phyloP scores from a whole-genome alignment of 2,329 filamentous ascomycete species.

The Akanthomyces uredinophilus region DNA sequence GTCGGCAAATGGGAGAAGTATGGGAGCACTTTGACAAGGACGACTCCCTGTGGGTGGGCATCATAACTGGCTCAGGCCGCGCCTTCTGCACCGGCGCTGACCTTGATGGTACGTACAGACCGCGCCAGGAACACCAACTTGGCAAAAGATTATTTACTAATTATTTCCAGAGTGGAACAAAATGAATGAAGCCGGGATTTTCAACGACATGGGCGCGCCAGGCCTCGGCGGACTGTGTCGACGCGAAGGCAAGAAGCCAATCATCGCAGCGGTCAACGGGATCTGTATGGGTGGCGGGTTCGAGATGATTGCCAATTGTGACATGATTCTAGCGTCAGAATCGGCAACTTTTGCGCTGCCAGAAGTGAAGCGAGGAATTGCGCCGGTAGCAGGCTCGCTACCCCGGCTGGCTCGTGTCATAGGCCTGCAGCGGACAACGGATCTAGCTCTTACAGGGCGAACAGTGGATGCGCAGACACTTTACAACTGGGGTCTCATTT shows the following conservation, averaged over 20 bases:
- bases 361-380: slow-evolving; percentile 64
- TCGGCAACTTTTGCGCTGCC: slow-evolving; percentile 60
- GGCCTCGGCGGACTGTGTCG: slow-evolving; percentile 58
- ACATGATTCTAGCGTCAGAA: slow-evolving; percentile 58
- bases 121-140: not conserved
- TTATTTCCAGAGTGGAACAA: not conserved
- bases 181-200: not conserved
- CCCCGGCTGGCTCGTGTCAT: slow-evolving; percentile 59
- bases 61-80: not conserved
- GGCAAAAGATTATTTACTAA: not conserved
- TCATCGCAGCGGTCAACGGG: slow-evolving; percentile 71
- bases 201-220: slow-evolving; percentile 3
- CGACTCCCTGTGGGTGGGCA: not conserved
- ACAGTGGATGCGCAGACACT: slow-evolving; percentile 46
- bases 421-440: slow-evolving; percentile 59
- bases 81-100: slow-evolving; percentile 7
- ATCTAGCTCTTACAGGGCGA: slow-evolving; percentile 61
- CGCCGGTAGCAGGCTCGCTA: slow-evolving; percentile 63
- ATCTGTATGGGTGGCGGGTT: slow-evolving; percentile 67
- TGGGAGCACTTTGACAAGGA: slow-evolving; percentile 6
- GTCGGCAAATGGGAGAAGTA: not conserved
- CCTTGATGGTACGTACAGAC: not conserved
- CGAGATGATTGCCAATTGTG: slow-evolving; percentile 64
- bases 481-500: slow-evolving; percentile 18
- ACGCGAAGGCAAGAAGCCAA: slow-evolving; percentile 62